phyloP scores from a whole-genome alignment of 306 rosid species.

The Astragalus membranaceus region DNA sequence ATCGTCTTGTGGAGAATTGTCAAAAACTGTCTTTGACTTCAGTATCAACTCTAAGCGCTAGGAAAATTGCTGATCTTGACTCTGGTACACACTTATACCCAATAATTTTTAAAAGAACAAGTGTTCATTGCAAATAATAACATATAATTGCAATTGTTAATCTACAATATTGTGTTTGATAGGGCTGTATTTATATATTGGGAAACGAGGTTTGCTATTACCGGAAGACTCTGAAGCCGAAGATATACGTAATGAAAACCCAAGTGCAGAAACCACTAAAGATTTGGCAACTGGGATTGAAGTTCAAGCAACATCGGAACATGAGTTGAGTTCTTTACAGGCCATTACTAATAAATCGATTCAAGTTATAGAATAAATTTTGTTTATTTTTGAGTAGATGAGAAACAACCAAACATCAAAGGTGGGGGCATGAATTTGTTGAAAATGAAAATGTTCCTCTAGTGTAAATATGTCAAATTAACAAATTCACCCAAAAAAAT shows the following conservation, averaged over 20 bases:
- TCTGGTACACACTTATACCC: too few relatives aligned
- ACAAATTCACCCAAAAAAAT: too few relatives aligned
- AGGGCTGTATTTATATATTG: too few relatives aligned
- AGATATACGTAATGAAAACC: neutral
- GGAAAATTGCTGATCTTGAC: too few relatives aligned
- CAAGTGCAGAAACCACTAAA: neutral
- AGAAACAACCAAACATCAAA: neutral
- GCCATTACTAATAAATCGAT: neutral
- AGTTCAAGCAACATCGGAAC: neutral
- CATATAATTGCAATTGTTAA: too few relatives aligned
- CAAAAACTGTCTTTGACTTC: too few relatives aligned
- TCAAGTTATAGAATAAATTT: neutral
- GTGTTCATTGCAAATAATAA: too few relatives aligned
- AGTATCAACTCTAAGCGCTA: too few relatives aligned
- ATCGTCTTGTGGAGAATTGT: too few relatives aligned
- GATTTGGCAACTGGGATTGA: neutral
- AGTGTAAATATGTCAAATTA: neutral
- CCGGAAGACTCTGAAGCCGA: neutral
- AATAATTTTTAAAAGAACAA: too few relatives aligned
- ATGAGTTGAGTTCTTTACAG: neutral
- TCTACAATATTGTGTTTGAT: neutral
- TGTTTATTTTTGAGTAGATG: neutral
- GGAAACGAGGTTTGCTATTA: rapidly evolving
- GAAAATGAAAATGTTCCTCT: neutral
- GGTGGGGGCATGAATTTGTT: slow-evolving; percentile 12